Base-by-base conservation (phyloP, 2,329 filamentous ascomycete genomes). In the Fusarium redolens region DNA sequence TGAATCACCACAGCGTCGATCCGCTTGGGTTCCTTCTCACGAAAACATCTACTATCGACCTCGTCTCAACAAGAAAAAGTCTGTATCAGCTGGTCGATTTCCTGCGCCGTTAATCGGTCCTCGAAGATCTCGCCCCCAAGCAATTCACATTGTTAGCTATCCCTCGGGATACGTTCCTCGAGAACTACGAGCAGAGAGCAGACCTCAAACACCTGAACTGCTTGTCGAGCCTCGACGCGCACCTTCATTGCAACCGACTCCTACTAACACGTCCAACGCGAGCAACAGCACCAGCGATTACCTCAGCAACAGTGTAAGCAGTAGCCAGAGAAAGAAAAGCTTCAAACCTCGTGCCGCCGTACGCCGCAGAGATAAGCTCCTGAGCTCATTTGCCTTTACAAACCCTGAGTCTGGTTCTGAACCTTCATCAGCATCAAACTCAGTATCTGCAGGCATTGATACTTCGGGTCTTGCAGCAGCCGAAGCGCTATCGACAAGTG, bases 131-230 rank as follows among this genome's bases (percentile, higher is more conserved):
- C 78, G 83, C 40, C 82, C 82, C 15, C 82, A 84, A 72, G 79
- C 83, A 41, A 84, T 84, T 61, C 82, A 84, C 77, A 82, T 84
- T 59, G 73, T 83, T 68, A 83, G 82, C 33, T 84, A 82, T 61
- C 83, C 83, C 6, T 75, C 82, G 4, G 83, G 83, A 59, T 84
- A 84, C 76, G 79, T 86, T 30, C 85, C 85, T 22, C 81, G 81
- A 65, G 85, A 87, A 64, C 75, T 86, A 48, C 82, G 84, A 37
- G 72, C 61, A 58, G 65, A 62, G 33, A 74, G 67, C 40, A 74
- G 69, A 51, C 65, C 75, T 44, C 55, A 56, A n/a, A 58, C 66
- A 50, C 73, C 73, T 18, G 65, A 65, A 35, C 52, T 61, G 28
- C 47, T 64, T 43, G 59, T 52, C 30, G 64, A 62, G 41, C 48